Base-by-base conservation (phyloP, 1,139 yeast species). In the Yamadazyma atlantica region DNA sequence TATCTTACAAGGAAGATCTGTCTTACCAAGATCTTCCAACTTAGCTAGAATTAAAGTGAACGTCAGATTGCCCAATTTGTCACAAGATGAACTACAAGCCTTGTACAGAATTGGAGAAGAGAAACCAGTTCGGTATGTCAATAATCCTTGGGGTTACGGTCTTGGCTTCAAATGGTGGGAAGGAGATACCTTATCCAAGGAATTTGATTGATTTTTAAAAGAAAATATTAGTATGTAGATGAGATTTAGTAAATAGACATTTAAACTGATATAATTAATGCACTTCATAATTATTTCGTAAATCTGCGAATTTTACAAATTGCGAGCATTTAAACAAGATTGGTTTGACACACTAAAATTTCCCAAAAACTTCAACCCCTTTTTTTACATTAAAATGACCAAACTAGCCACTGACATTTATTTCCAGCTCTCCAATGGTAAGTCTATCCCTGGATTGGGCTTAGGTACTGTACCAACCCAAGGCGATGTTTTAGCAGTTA, bases 61-160 rank as follows among this genome's bases (percentile, higher is more conserved):
- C 32, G 44, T 56, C 4, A 47, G 54, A 31, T 57, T 73, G 36
- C 75, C 75, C 2, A 62, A 62, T 7, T 55, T 77, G 35, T 57
- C 73, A 1, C 45, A 56, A 16, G 72, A 72, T 13, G 84, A 78
- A 23, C 49, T 78, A 33, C 50, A 51, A 0, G 47, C 48, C 5
- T 55, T 79, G 39, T 73, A 73, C 43, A 44, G 67, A 19, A 43
- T 70, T 35, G 84, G 84, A 6, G 50, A 18, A 1, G 53, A 62
- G 3, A 50, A 73, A 13, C 80, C 82, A 15, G 60, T 44, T 22
- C 55, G 74, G 42, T 62, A 64, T 42, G 51, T 49, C 31, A 55
- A 49, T 38, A 70, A 64, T 42, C 57, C 58, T 4, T 66, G 68
- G 69, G 73, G 73, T 9, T 55, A 53, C 28, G 69, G 69, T 2